Base-by-base conservation (phyloP, 306 rosid genomes). In the Quercus alba region DNA sequence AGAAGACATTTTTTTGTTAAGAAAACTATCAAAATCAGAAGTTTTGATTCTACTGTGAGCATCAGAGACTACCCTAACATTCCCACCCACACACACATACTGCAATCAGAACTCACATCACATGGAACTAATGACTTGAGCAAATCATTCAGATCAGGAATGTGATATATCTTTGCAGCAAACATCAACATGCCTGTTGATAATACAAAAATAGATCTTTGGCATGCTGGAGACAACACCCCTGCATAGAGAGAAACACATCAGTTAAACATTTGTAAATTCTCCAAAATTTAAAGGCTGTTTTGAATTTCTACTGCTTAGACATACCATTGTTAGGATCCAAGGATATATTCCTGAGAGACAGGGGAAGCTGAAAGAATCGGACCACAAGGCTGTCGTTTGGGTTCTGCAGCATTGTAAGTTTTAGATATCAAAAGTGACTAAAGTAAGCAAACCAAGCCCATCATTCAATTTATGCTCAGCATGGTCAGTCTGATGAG, bases 351-450 rank as follows among this genome's bases (percentile, higher is more conserved):
- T 88, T 88, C 90, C 91, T 90, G 77, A 96, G 93, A 81, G 99
- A 90, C 4, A 96, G 78, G 68, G 92, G 94, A 90, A 93, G 88
- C 84, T 93, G 99, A 83, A 96, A 88, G 87, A 89, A 85, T 66
- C 90, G 90, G 77, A 93, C 86, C 73, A 86, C 80, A 63, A 90
- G 81, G 84, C 80, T 88, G 83, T 89, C 95, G 55, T 85, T 87
- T 73, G 84, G 86, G 83, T 88, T 91, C 99, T 96, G 97, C 81
- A 87, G 66, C 52, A 62, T 70, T 12, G 52, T 49, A 81, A 38
- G 82, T 80, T 80, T 18, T 54, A 74, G 5, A 70, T 77, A 44
- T 76, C 52, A 26, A 59, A 4, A 54, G 71, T 70, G 75, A 74
- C 67, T 73, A 73, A 21, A 13, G 56, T 15, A 33, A 3, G 70